These are phyloP conservation scores for Talaromyces sp. DNA, from an alignment of 2,329 filamentous ascomycete genomes.

Conservation along the genomic window DNA sequence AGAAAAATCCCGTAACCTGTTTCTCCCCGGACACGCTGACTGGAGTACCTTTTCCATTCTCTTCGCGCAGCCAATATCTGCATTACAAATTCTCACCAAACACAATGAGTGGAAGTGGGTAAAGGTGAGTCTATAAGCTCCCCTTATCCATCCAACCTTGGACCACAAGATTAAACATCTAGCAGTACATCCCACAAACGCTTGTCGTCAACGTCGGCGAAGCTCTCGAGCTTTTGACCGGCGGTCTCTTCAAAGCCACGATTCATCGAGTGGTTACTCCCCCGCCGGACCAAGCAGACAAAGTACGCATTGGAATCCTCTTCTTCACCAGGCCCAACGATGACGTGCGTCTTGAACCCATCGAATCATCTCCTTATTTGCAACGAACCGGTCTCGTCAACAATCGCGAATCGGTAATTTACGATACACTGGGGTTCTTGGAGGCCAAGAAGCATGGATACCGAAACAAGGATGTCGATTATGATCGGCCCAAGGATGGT, in stretches of 20 bases:
- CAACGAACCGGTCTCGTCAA: too few species aligned
- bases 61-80: constrained; percentile 1
- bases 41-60: neutral
- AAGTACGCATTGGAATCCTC: neutral
- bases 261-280: constrained; percentile 3
- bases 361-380: too few species aligned
- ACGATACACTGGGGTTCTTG: too few species aligned
- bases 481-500: neutral
- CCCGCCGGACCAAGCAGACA: neutral
- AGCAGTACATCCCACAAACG: too few species aligned
- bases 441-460: neutral
- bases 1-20: too few species aligned
- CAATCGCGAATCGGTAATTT: too few species aligned
- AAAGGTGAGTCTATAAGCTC: neutral
- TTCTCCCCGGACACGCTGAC: neutral
- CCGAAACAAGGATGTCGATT: neutral
- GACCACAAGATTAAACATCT: too few species aligned
- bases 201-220: too few species aligned
- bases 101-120: neutral
- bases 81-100: neutral
- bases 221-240: too few species aligned
- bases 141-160: too few species aligned
- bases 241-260: neutral
- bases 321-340: neutral
- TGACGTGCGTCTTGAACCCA: neutral